These are phyloP conservation scores for Pistacia vera DNA, from an alignment of 345 rosid species.

Conservation along the genomic window DNA sequence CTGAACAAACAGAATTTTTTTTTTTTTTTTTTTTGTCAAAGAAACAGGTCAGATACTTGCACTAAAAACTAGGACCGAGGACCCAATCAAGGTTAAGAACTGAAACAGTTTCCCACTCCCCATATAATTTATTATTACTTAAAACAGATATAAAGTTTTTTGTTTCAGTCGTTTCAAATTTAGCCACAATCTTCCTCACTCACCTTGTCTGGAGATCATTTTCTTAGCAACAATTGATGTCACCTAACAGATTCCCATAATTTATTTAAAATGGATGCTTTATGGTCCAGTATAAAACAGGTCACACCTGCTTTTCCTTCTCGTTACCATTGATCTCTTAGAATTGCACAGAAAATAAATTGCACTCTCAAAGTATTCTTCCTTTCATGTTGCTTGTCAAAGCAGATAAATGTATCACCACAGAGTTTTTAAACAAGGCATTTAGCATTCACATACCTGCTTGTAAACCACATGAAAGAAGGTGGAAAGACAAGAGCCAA, in stretches of 20 bases:
- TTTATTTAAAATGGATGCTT: neutral
- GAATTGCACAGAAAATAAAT: neutral
- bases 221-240: neutral
- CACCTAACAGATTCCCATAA: neutral
- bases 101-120: neutral
- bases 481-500: conserved; percentile 94
- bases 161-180: neutral
- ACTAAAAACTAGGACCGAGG: neutral
- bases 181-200: conserved; percentile 4
- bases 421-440: conserved; percentile 1
- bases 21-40: neutral
- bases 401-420: neutral
- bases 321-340: neutral
- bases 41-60: neutral
- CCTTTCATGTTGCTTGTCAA: neutral
- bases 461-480: conserved; percentile 94
- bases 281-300: neutral
- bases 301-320: neutral
- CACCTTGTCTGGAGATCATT: neutral
- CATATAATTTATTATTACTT: no score
- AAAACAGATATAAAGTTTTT: neutral
- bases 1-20: neutral
- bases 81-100: neutral
- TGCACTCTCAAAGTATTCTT: neutral
- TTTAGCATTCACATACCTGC: conserved; percentile 46